Conservation (phyloP, 2,329 filamentous ascomycete species). For the Exophiala calicioides region DNA sequence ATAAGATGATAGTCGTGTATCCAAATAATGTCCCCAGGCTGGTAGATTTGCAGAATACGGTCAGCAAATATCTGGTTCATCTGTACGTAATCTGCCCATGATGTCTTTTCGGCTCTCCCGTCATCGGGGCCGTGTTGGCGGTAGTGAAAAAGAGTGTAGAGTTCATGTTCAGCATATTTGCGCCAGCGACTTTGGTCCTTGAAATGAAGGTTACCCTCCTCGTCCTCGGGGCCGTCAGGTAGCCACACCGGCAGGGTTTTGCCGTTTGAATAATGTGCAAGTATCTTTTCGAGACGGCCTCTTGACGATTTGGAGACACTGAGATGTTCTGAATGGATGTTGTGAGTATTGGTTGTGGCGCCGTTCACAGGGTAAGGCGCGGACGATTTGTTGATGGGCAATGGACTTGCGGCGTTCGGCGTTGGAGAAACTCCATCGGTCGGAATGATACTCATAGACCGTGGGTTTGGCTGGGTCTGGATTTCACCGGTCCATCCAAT, state of each 20-base stretch:
- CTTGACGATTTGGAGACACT: constrained; percentile 71
- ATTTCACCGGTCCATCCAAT: constrained; percentile 96
- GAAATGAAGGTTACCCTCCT: constrained; percentile 68
- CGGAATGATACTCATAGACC: constrained; percentile 18
- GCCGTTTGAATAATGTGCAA: constrained; percentile 72
- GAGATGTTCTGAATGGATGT: constrained; percentile 65
- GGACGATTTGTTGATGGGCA: constrained; percentile 42
- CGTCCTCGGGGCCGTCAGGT: constrained; percentile 70
- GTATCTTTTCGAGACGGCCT: constrained; percentile 69
- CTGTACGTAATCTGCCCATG: constrained; percentile 90
- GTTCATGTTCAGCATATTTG: constrained; percentile 83
- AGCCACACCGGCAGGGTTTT: constrained; percentile 88
- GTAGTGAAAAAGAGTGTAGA: constrained; percentile 94
- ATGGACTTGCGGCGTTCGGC: constrained; percentile 54
- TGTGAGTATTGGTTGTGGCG: constrained; percentile 2
- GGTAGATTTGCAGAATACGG: constrained; percentile 83
- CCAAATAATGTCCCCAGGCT: constrained; percentile 87
- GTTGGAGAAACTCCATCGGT: constrained; percentile 11
- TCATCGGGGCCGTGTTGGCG: constrained; percentile 90
- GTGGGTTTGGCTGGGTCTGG: constrained; percentile 39
- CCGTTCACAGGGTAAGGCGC: constrained; percentile 49
- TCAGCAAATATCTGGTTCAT: constrained; percentile 93
- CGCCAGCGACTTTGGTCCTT: constrained; percentile 86
- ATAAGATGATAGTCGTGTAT: constrained; percentile 95
- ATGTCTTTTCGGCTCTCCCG: constrained; percentile 74